Base-by-base conservation (phyloP, 129 eudicot genomes). In the Solidago caesia region DNA sequence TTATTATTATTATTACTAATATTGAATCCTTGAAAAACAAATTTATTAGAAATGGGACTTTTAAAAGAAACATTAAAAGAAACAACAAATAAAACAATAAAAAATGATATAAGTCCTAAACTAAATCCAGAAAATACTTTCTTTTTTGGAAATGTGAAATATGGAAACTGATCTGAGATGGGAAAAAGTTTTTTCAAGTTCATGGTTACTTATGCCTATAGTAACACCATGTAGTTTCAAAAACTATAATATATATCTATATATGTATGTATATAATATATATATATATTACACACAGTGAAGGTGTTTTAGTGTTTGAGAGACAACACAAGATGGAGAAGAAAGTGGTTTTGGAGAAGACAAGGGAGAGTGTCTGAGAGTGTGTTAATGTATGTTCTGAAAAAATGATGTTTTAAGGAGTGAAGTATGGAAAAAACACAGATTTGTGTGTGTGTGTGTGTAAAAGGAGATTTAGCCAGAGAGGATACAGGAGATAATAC, bases 61-160 rank as follows among this genome's bases (percentile, higher is more conserved):
- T 85, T 86, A 39, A 76, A 86, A 7, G 96, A 83, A 39, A 82
- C 44, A 84, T 79, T 83, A 21, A 79, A 86, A 66, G 82, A 71
- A 39, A 86, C 71, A 16, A 83, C 55, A 77, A 73, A 82, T 10
- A 86, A 4, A 47, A 88, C 26, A 6, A 88, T 67, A 10, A 84
- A 71, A 41, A 85, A 88, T 12, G 82, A 61, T 43, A 79, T 27
- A 9, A 84, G 13, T 16, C 89, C 92, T 69, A 88, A 86, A 74
- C 95, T 80, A 70, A 82, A 84, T 9, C 89, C 87, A 67, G 96
- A 86, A 86, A 88, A 75, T 71, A 88, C 84, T 81, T 85, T 88
- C 75, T 80, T 91, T 72, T 84, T 87, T 6, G 85, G 66, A 15
- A 85, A 79, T 26, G 83, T 27, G 45, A 70, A 61, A 62, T 69